These are phyloP conservation scores for Thuidium tamariscinum DNA, from an alignment of 225 moss, liverwort and hornwort species.

Conservation along the genomic window DNA sequence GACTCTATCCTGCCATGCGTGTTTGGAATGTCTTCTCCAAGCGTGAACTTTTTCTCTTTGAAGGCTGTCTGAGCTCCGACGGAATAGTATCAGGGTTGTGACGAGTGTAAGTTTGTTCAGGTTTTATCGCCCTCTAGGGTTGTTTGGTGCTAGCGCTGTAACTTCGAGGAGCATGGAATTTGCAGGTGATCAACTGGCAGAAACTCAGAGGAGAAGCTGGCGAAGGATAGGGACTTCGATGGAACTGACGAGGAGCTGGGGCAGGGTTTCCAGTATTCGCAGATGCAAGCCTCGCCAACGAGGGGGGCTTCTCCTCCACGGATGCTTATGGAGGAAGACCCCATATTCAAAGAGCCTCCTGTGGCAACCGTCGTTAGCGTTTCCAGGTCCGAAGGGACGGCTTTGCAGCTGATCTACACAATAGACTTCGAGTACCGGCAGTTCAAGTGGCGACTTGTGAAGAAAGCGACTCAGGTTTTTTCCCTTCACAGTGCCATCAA, in stretches of 20 bases:
- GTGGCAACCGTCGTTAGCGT: constrained; percentile 28
- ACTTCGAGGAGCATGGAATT: neutral
- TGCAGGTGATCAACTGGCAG: constrained; percentile 43
- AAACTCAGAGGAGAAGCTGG: constrained; percentile 41
- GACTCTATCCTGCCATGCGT: neutral
- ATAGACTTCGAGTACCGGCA: constrained; percentile 49
- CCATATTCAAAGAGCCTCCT: constrained; percentile 47
- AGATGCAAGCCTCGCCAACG: constrained; percentile 45
- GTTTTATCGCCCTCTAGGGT: neutral
- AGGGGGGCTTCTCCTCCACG: constrained; percentile 15
- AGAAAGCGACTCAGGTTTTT: constrained; percentile 50
- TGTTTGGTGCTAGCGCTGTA: neutral
- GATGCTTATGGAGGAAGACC: constrained; percentile 44
- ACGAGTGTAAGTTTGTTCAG: neutral
- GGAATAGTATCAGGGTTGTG: neutral
- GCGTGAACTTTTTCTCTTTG: neutral
- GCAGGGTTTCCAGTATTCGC: constrained; percentile 45
- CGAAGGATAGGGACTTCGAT: constrained; percentile 49
- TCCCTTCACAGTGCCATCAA: constrained; percentile 48
- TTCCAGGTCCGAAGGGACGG: constrained; percentile 42
- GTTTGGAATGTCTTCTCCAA: neutral
- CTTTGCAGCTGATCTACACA: constrained; percentile 45
- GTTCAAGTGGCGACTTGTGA: constrained; percentile 54
- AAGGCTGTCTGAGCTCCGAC: neutral
- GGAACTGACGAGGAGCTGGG: constrained; percentile 49